phyloP scores from a whole-genome alignment of 2,329 filamentous ascomycete genomes.

The Nemania sp. region DNA sequence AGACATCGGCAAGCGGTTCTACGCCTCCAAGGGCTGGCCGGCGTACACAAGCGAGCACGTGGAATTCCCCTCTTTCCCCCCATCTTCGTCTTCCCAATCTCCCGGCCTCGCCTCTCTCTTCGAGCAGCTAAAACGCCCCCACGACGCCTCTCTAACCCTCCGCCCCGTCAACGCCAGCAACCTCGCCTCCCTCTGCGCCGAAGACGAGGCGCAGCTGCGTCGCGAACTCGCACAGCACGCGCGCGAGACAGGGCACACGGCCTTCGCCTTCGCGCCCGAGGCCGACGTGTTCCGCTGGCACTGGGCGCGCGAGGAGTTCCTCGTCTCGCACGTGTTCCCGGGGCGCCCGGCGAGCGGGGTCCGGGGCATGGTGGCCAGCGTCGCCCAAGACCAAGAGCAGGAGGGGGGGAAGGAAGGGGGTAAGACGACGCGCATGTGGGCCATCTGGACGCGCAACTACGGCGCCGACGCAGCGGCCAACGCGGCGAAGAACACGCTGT shows the following conservation, averaged over 20 bases:
- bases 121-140: conserved; percentile 8
- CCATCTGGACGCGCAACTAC: conserved; percentile 77
- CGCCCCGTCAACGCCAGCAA: conserved; percentile 68
- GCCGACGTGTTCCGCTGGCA: conserved; percentile 79
- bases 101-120: conserved; percentile 46
- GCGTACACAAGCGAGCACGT: conserved; percentile 80
- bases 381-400: not conserved
- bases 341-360: conserved; percentile 61
- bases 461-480: conserved; percentile 64
- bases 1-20: conserved; percentile 87
- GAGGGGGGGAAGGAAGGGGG: conserved; percentile 43
- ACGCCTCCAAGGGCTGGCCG: conserved; percentile 81
- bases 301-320: conserved; percentile 83
- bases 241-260: conserved; percentile 57
- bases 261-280: conserved; percentile 77
- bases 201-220: conserved; percentile 73
- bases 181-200: conserved; percentile 69
- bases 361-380: conserved; percentile 71
- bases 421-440: conserved; percentile 71
- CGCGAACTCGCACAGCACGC: conserved; percentile 58
- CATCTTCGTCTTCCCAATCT: conserved; percentile 35
- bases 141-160: conserved; percentile 23
- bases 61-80: conserved; percentile 59
- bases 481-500: conserved; percentile 70
- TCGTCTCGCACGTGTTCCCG: conserved; percentile 71